Percentiles rank a stretch among this genome's conserved stretches.
Evolutionary conservation across 169 alveolate species (phyloP).

Genomic region (Eimeria praecox): DNA sequence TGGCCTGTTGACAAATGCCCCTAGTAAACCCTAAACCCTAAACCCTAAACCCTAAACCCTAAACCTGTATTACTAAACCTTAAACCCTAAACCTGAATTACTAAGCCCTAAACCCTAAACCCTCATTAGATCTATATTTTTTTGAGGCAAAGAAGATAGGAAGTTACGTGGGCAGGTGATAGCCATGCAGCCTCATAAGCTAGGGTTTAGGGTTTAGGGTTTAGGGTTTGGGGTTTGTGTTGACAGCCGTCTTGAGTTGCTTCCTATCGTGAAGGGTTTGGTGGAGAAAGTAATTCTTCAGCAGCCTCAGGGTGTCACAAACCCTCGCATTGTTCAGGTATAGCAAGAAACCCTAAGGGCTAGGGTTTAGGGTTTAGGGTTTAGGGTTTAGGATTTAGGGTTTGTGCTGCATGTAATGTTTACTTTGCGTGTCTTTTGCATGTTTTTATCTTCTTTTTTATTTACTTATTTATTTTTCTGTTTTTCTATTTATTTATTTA

Average conservation of each 20-base stretch:
- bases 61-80: not conserved
- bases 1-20: conserved; percentile 85
- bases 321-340: conserved; percentile 82
- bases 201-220: conserved; percentile 33
- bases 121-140: too few relatives aligned
- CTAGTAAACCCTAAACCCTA: conserved; percentile 33
- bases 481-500: not conserved
- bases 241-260: conserved; percentile 85
- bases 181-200: not conserved
- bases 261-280: conserved; percentile 85
- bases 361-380: conserved; percentile 24
- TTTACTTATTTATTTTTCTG: not conserved
- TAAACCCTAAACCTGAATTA: not conserved
- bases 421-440: too few relatives aligned
- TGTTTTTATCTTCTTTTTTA: too few relatives aligned
- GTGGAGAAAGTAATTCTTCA: conserved; percentile 83
- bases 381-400: not conserved
- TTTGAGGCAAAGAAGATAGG: too few relatives aligned
- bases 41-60: not conserved
- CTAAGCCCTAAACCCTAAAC: not conserved
- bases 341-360: not conserved
- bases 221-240: not conserved
- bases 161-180: too few relatives aligned
- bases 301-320: conserved; percentile 79
- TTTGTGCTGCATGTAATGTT: too few relatives aligned